Base-by-base conservation (phyloP, 2,329 filamentous ascomycete genomes). In the Colletotrichum sansevieriae region DNA sequence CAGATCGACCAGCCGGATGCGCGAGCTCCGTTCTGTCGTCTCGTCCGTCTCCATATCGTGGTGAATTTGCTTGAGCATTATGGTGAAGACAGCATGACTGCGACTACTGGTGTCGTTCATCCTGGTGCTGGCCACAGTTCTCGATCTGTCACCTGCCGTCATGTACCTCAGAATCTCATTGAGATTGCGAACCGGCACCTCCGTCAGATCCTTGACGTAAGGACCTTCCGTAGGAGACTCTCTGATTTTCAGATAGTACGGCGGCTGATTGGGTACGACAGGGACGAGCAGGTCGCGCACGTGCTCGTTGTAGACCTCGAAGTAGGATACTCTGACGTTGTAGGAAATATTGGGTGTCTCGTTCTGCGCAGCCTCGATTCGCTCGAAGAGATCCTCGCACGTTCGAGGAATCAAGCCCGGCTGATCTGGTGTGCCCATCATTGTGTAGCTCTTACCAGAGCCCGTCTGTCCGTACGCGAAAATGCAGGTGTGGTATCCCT, bases 251-350 rank as follows among this genome's bases (percentile, higher is more conserved):
- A 99, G 91, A 78, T 98, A 98, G 77, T 97, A 91, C 2, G 95
- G 93, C 5, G 92, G 86, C 71, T 92, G 92, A 64, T 90, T 92
- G 4, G 86, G 83, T 10, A 83, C 76, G 33, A 92, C 87, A 11
- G 95, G 93, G 0, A 94, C 92, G 52, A 99, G 88, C 41, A 99
- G 84, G 77, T 99, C 96, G 67, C 96, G 93, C 57, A 99, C 96
- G 80, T 98, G 96, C 82, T 99, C 96, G 81, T 99, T 99, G 87
- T 99, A 99, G 70, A 99, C 96, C 79, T 99, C 96, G 76, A 99
- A 98, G 83, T 99, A 99, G 3, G 95, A 98, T 33, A 98, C 96
- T 71, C 96, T 92, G 72, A 99, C 96, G 75, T 95, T 96, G 85
- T 98, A 99, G 73, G 93, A 97, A 78, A 97, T 94, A 80, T 96